Percentiles rank a stretch among this genome's conserved stretches.
phyloP scores from a whole-genome alignment of 2,329 filamentous ascomycete species.

The Microcyclospora tardicrescens region DNA sequence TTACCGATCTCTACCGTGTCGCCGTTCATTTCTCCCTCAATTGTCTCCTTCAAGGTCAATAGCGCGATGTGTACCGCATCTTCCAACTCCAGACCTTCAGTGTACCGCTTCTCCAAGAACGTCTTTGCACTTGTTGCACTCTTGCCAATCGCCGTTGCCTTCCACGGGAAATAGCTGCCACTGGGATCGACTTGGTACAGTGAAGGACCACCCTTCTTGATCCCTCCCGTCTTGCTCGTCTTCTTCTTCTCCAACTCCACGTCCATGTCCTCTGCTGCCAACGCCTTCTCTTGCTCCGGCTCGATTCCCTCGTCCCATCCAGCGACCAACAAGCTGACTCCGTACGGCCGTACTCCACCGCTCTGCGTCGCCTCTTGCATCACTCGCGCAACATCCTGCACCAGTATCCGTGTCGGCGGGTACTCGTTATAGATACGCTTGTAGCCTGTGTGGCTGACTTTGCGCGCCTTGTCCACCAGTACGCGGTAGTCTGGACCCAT shows the following conservation, averaged over 20 bases:
- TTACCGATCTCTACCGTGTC: conserved; percentile 95
- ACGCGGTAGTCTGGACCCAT: conserved; percentile 99
- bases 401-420: conserved; percentile 96
- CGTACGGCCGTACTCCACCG: conserved; percentile 91
- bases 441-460: conserved; percentile 95
- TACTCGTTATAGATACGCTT: conserved; percentile 99
- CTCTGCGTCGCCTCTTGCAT: conserved; percentile 99
- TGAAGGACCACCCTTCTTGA: conserved; percentile 90
- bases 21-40: conserved; percentile 71
- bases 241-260: conserved; percentile 51
- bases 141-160: conserved; percentile 97
- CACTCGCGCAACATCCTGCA: conserved; percentile 92
- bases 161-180: conserved; percentile 98
- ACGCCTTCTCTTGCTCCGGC: conserved; percentile 61
- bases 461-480: conserved; percentile 92
- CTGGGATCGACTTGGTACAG: conserved; percentile 99
- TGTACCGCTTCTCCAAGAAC: conserved; percentile 98
- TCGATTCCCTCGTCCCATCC: conserved; percentile 97
- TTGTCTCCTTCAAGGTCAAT: conserved; percentile 95
- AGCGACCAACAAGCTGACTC: conserved; percentile 86
- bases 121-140: conserved; percentile 97
- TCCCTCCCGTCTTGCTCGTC: conserved; percentile 82
- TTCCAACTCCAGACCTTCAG: conserved; percentile 89
- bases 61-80: conserved; percentile 97
- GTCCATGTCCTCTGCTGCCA: conserved; percentile 40